Base-by-base conservation (phyloP, 495 filamentous ascomycete species). In the Daldinia concentrica region DNA sequence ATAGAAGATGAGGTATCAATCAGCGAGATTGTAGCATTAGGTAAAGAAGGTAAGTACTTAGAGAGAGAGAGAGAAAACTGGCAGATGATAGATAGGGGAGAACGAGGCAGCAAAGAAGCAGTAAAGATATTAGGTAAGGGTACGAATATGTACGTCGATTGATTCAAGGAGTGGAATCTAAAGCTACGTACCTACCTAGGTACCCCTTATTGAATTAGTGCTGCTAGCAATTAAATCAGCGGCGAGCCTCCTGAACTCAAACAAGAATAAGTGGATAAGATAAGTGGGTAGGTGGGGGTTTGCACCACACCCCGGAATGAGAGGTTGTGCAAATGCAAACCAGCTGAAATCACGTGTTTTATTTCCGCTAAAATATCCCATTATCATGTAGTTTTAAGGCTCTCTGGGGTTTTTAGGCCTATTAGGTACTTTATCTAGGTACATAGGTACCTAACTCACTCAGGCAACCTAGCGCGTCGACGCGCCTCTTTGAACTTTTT, bases 401-500 rank as follows among this genome's bases (percentile, higher is more conserved):
- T 24, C 39, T 37, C 12, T 37, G 12, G 36, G 7, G 12, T n/a
- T 3, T 34, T 34, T 34, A 34, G 32, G 32, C 9, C 8, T 0
- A 9, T 9, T 17, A 17, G 14, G 14, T 41, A 41, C 37, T 17
- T 41, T 41, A 41, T 15, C 15, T 62, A 69, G 58, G 36, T 62
- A 62, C 27, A n/a, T 8, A 2, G 1, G 30, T 68, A 52, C 27
- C 6, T 27, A 11, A 22, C 45, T 51, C 17, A 22, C 45, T 51
- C 17, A 24, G 19, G 19, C 36, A 30, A 26, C 11, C 1, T 61
- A 68, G 45, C 68, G 72, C 71, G 69, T 63, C 17, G 60, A 76
- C 64, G 71, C 71, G 74, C 41, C 43, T 58, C 51, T 50, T 11
- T 27, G 43, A 66, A 63, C 64, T 56, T 36, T 58, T 30, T 29